Conservation (phyloP, 495 filamentous ascomycete species). For the Sordaria brevicollis region DNA sequence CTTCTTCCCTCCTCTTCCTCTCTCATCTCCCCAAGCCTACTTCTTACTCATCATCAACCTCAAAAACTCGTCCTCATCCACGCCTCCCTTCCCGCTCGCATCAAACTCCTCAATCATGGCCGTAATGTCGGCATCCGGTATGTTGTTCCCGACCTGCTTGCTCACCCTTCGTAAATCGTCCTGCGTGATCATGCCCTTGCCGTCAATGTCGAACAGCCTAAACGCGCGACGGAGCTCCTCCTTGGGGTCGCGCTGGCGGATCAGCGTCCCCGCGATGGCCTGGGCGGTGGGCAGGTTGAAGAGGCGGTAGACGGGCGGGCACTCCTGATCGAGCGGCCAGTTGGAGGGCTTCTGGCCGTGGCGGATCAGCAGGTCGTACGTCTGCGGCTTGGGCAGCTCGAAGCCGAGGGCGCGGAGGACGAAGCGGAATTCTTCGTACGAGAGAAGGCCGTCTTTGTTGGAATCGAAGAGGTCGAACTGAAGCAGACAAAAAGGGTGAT, state of each 20-base stretch:
- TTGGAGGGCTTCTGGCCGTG: slow-evolving; percentile 23
- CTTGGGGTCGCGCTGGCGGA: slow-evolving; percentile 69
- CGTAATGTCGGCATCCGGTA: slow-evolving; percentile 84
- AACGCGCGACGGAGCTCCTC: slow-evolving; percentile 92
- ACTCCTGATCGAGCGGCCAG: slow-evolving; percentile 28
- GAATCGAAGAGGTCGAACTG: slow-evolving; percentile 96
- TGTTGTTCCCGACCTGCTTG: slow-evolving; percentile 77
- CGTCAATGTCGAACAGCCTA: slow-evolving; percentile 65
- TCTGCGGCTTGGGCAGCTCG: slow-evolving; percentile 36
- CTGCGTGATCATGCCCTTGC: slow-evolving; percentile 76
- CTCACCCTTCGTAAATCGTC: slow-evolving; percentile 81
- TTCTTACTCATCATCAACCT: slow-evolving; percentile 29
- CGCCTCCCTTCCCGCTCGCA: slow-evolving; percentile 80
- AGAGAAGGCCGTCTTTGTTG: slow-evolving; percentile 86
- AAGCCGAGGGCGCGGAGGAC: slow-evolving; percentile 94
- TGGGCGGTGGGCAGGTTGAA: slow-evolving; percentile 48
- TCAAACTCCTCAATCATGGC: slow-evolving; percentile 99
- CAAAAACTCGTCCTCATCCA: slow-evolving; percentile 84
- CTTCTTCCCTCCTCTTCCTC: not conserved
- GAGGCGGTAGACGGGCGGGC: slow-evolving; percentile 23
- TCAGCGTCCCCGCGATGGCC: slow-evolving; percentile 66
- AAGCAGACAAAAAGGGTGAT: not conserved
- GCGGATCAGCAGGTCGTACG: slow-evolving; percentile 25
- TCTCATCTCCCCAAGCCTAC: slow-evolving; percentile 4
- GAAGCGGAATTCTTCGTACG: slow-evolving; percentile 97